A percentile compares a stretch with the other conserved stretches of the same genome.
These are phyloP conservation scores for Prunus mongolica DNA, from an alignment of 306 rosid genomes.

Conservation along the genomic window DNA sequence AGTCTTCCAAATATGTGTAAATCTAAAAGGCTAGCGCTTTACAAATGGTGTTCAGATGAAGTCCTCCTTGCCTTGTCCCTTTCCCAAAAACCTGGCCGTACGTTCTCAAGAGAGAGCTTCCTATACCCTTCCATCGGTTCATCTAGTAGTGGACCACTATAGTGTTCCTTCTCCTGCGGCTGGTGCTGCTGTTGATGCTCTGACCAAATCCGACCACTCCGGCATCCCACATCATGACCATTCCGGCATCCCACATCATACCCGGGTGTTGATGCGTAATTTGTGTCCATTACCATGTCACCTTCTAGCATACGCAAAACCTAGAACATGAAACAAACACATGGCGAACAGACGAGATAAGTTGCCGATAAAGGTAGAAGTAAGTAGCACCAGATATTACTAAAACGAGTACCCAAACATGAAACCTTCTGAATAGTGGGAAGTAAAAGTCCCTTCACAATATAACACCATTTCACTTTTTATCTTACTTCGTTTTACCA, in stretches of 20 bases:
- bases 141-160: constrained; percentile 52
- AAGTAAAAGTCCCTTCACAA: neutral
- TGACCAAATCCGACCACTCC: constrained; percentile 70
- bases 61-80: constrained; percentile 54
- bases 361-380: neutral
- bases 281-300: constrained; percentile 82
- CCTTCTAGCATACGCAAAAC: constrained; percentile 95
- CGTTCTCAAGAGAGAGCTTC: constrained; percentile 63
- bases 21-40: constrained; percentile 26
- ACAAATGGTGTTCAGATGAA: constrained; percentile 50
- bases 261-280: constrained; percentile 57
- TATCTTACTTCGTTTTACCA: neutral
- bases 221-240: constrained; percentile 50
- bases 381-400: neutral
- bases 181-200: constrained; percentile 41
- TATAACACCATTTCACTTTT: neutral
- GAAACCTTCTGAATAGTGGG: no score
- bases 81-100: constrained; percentile 59
- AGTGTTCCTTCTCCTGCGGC: constrained; percentile 58
- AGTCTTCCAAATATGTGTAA: constrained; percentile 15
- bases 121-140: constrained; percentile 62
- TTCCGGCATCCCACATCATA: constrained; percentile 74
- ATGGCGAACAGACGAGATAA: neutral
- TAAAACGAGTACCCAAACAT: neutral
- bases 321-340: constrained; percentile 34